Conservation (phyloP, 257 asterid genomes). For the Orobanche coerulescens region DNA sequence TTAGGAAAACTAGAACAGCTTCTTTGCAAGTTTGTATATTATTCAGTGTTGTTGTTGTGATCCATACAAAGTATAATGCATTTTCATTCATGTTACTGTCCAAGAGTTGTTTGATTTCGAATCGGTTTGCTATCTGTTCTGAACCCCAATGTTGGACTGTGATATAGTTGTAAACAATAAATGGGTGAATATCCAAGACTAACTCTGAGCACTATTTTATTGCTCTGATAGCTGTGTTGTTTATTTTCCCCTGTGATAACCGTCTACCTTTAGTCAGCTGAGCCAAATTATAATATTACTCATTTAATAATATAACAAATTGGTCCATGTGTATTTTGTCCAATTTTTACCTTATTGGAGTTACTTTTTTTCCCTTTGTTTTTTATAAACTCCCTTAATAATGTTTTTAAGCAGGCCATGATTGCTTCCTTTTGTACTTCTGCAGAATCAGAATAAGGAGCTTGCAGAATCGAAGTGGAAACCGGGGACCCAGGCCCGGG, state of each 20-base stretch:
- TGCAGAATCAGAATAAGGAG: constrained; percentile 62
- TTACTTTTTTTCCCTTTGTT: not conserved
- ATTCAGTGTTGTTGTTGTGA: not conserved
- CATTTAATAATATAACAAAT: not conserved
- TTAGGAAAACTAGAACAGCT: not conserved
- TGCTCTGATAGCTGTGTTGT: constrained; percentile 7
- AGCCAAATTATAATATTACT: not conserved
- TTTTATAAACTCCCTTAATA: not conserved
- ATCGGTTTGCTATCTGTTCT: not conserved
- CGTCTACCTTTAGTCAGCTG: not conserved
- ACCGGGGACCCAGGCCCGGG: constrained; percentile 53
- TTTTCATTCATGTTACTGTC: not conserved
- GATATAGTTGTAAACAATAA: not conserved
- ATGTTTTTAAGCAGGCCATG: constrained; percentile 12
- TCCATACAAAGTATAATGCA: not conserved
- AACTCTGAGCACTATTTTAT: constrained; percentile 8
- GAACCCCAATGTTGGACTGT: not conserved
- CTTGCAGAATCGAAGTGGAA: constrained; percentile 58
- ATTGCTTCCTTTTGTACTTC: constrained; percentile 14
- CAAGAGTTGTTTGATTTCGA: not conserved
- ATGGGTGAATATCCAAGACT: not conserved
- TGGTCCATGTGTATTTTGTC: not conserved
- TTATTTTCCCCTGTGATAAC: not conserved
- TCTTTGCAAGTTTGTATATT: not conserved
- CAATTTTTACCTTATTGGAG: not conserved